phyloP scores from a whole-genome alignment of 495 filamentous ascomycete species.

The Tuber indicum region DNA sequence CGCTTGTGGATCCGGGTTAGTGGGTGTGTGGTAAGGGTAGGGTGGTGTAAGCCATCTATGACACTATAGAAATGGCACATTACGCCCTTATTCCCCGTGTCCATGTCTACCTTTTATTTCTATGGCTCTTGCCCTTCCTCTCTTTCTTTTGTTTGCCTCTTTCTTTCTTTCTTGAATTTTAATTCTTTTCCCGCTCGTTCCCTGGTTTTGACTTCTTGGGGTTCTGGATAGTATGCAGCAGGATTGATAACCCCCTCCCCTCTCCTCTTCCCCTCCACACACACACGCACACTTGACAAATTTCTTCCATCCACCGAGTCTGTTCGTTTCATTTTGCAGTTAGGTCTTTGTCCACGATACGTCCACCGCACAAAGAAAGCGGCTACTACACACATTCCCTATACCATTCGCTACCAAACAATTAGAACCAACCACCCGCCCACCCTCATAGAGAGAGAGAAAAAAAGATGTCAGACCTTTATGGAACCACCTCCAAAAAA shows the following conservation, averaged over 20 bases:
- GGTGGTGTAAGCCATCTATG: neutral
- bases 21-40: neutral
- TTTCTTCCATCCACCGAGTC: neutral
- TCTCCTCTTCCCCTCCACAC: neutral
- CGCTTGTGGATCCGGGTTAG: neutral
- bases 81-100: neutral
- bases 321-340: neutral
- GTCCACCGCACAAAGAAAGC: neutral
- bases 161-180: neutral
- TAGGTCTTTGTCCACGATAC: neutral
- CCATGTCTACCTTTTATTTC: neutral
- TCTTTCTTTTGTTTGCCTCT: neutral
- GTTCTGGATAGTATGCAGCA: neutral
- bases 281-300: neutral
- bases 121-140: too few species aligned
- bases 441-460: neutral
- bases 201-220: neutral
- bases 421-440: neutral
- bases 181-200: neutral
- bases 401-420: neutral
- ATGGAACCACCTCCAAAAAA: neutral
- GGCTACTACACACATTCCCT: neutral
- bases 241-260: neutral
- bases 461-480: neutral
- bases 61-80: neutral